Base-by-base conservation (phyloP, 1,284 basidiomycete species). In the Neotropicomus parvogracilis region DNA sequence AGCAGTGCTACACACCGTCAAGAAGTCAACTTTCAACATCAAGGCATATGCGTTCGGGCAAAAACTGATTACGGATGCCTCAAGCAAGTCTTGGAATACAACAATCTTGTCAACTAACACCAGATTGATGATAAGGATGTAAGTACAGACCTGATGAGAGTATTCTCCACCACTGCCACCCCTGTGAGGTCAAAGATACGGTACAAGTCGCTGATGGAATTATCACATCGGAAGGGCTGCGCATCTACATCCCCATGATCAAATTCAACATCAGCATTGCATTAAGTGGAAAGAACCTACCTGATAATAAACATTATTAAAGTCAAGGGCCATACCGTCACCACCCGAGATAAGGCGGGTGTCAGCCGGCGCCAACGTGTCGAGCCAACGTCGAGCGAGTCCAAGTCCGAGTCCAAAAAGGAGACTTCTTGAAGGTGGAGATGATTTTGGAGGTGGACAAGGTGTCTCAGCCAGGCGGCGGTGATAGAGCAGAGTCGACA, bases 61-160 rank as follows among this genome's bases (percentile, higher is more conserved):
- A 4, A 78, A 29, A 10, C 58, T 59, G 37, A 80, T 78, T 51
- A 78, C 67, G 44, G 79, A 70, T 2, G 60, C 58, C 48, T 69
- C 60, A 3, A 80, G 59, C 0, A 72, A 72, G 8, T 68, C 65
- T 57, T 78, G 75, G 14, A 69, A 70, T 40, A 81, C 80, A 59
- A 83, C 73, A 31, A 83, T 71, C 54, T 83, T 81, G 49, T 80
- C 78, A 34, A 77, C 78, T 81, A 50, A 42, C 17, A 14, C 33
- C 12, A 21, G 0, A 41, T 37, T n/a, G 32, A 27, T 1, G 2
- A 29, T 31, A 10, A 27, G 13, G 37, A 26, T n/a, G n/a, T 11
- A 26, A 10, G 13, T 0, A 6, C 14, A 1, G 1, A 14, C 11
- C 9, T 12, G 3, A 10, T 11, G 13, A 3, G 16, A 17, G 40